phyloP scores from a whole-genome alignment of 257 asterid genomes.

The Anisodus acutangulus region DNA sequence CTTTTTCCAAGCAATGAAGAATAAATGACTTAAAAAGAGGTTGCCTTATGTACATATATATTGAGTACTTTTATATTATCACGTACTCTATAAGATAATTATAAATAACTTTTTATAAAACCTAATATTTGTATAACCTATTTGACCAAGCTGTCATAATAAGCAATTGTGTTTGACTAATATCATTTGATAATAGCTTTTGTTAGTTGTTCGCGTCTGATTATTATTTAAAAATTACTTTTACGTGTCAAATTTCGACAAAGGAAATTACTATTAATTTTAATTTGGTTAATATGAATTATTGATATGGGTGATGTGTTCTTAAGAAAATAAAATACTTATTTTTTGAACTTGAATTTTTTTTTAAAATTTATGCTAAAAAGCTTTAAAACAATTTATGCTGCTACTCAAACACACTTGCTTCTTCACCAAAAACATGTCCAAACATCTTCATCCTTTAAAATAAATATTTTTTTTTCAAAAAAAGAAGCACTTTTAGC shows the following conservation, averaged over 20 bases:
- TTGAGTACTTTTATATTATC: neutral
- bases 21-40: no score
- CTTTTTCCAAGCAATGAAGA: no score
- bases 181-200: neutral
- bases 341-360: neutral
- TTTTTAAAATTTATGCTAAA: neutral
- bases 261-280: neutral
- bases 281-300: neutral
- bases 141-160: neutral
- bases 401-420: neutral
- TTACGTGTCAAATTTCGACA: neutral
- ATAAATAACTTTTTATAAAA: no score
- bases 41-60: no score
- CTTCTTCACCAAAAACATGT: neutral
- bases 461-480: neutral
- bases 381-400: neutral
- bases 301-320: neutral
- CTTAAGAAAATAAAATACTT: neutral
- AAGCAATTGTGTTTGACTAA: neutral
- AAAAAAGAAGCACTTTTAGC: no score
- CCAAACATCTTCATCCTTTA: neutral
- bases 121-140: no score
- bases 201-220: neutral
- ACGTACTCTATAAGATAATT: no score
- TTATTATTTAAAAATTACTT: neutral